Conservation (phyloP, 169 alveolate species). For the Pseudocohnilembus persalinus region DNA sequence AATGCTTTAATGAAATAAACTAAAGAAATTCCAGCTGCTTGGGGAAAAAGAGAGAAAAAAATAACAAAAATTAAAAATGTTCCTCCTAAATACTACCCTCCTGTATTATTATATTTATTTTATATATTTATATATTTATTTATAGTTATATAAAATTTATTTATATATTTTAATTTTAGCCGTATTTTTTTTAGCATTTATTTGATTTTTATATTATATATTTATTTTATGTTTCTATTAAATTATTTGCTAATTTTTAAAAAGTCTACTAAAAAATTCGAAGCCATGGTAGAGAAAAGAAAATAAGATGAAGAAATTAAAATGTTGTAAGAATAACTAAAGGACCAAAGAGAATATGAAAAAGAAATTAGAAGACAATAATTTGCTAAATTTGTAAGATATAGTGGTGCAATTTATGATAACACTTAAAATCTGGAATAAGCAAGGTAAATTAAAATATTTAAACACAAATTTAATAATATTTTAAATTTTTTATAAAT, state of each 20-base stretch:
- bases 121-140: too few relatives aligned
- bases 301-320: constrained; percentile 1
- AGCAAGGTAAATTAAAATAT: background rate
- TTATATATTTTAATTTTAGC: too few relatives aligned
- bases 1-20: constrained; percentile 7
- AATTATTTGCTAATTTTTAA: too few relatives aligned
- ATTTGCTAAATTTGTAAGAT: constrained; percentile 17
- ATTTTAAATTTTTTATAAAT: too few relatives aligned
- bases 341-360: constrained; percentile 12
- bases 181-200: too few relatives aligned
- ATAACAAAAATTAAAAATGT: background rate
- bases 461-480: background rate
- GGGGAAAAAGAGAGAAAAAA: constrained; percentile 11
- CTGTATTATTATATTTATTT: too few relatives aligned
- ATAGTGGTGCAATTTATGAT: background rate
- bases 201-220: too few relatives aligned
- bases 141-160: background rate
- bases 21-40: constrained; percentile 3
- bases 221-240: too few relatives aligned
- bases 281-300: constrained; percentile 16
- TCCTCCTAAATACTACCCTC: constrained; percentile 5
- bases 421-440: constrained; percentile 14
- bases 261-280: constrained; percentile 19
- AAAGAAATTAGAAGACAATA: constrained; percentile 20
- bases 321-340: background rate